Evolutionary conservation across 192 early-diverging fungal genomes (phyloP), one percentile per base, ranked within the genome.

Genomic region (Mortierella alpina): DNA sequence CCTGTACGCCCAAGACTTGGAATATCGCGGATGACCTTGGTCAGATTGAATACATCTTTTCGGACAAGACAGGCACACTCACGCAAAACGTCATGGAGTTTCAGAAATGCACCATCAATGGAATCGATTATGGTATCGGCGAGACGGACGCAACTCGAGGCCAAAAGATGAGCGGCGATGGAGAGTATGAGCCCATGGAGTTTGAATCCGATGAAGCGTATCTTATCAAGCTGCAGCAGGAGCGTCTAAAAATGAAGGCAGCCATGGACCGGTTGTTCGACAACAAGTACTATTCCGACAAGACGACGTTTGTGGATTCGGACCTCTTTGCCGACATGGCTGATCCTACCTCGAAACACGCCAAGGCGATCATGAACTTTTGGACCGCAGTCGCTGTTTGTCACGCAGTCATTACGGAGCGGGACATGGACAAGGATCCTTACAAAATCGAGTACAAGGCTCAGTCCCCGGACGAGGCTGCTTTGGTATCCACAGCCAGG

Each of bases 61-160:
- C 93, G 23, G 98, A 99, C 85, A 99, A 99, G 63, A 99, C 98
- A 0, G 97, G 98, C 9, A 99, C 98, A 3, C 82, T 99, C 50
- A 99, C 98, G 0, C 93, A 95, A 72, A 99, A 99, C 74, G 90
- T 96, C 9, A 99, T 99, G 97, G 94, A 95, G 82, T 97, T 96
- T 68, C 92, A 93, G 55, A 93, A 94, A 75, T 97, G 96, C 82
- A 92, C 94, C 0, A 96, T 96, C 57, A 91, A 91, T 41, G 97
- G 96, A 15, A 84, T 90, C 15, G 84, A 93, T 12, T 97, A 97
- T 72, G 96, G 96, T 58, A 58, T 86, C 40, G 90, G 89, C 23
- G 84, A 88, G 41, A 89, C 89, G 0, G 90, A 89, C 52, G 80
- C 86, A 1, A 86, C 79, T 2, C 61, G 81, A 31, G 88, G 86